Evolutionary conservation across 2,329 filamentous ascomycete species (phyloP), one percentile per base, ranked within the genome.

Genomic region (Arthrinium puccinioides): DNA sequence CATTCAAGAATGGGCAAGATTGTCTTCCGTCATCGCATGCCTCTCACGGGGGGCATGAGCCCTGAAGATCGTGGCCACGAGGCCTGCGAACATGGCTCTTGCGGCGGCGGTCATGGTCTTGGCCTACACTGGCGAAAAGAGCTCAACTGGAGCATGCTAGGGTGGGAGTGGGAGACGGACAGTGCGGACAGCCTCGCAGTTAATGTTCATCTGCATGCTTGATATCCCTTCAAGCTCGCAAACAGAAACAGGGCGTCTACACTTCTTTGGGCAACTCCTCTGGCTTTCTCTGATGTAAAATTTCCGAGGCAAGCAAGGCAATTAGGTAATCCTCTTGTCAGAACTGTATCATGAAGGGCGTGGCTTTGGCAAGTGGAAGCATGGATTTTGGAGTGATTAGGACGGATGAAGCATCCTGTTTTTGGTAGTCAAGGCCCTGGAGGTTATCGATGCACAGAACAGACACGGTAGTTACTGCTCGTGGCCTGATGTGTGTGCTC

Each of bases 1-100:
- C 89, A 97, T 57, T 96, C 90, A 8, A 79, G 92, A 35, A 95
- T 98, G 72, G 82, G 86, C 30, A 81, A 84, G 37, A 84, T 89
- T 36, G 74, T 94, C 26, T 94, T 95, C 61, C 79, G 77, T 45
- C 72, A 80, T 44, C 76, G 85, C 38, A 92, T 94, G 84, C 74
- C 76, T 32, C 66, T 77, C 45, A 94, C 85, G 10, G 90, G 90
- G 34, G 89, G 87, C 29, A 70, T 96, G 64, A 84, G 82, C 51
- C 82, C 87, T 16, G 87, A 94, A 59, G 74, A 79, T 55, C 74
- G 75, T 48, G 67, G 70, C 44, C 60, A 69, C 47, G 66, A 68
- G 25, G 45, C 61, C 16, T 58, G 56, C 37, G 55, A 57, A 13
- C 49, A 61, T 11, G 50, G 53, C 10, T 51, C 56, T 4, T 63